Percentiles rank a stretch among this genome's conserved stretches.
These are phyloP conservation scores for Ceratorhiza oryzae-sativae DNA, from an alignment of 1,284 basidiomycete species.

Conservation along the genomic window DNA sequence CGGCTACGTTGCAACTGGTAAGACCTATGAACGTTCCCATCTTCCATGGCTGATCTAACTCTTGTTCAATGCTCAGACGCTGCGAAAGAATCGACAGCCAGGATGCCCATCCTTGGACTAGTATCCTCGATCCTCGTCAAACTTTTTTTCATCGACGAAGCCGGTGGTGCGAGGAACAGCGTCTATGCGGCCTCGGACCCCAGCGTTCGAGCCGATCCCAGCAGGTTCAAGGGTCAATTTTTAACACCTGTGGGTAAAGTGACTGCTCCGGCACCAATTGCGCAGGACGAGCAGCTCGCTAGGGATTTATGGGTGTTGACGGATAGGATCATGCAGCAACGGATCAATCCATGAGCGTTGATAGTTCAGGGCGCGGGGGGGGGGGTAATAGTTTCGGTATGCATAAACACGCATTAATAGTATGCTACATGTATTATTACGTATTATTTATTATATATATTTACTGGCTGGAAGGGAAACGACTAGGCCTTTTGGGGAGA, in stretches of 20 bases:
- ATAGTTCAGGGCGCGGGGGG: constrained; percentile 18
- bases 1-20: constrained; percentile 52
- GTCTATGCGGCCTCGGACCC: constrained; percentile 59
- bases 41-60: constrained; percentile 45
- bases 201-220: constrained; percentile 50
- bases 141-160: constrained; percentile 52
- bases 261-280: constrained; percentile 47
- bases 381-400: neutral
- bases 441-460: neutral
- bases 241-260: constrained; percentile 54
- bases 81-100: constrained; percentile 17
- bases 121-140: constrained; percentile 47
- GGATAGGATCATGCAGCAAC: constrained; percentile 49
- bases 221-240: constrained; percentile 58
- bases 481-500: too few species aligned
- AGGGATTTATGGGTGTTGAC: constrained; percentile 57
- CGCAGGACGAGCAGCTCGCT: constrained; percentile 52
- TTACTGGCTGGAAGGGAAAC: too few species aligned
- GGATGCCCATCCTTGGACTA: constrained; percentile 45
- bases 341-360: constrained; percentile 25
- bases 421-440: constrained; percentile 19
- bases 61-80: constrained; percentile 1
- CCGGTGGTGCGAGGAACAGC: constrained; percentile 55
- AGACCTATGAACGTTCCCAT: constrained; percentile 42
- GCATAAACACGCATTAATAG: neutral